Conservation (phyloP, 2,329 filamentous ascomycete species). For the Exophiala sideris region DNA sequence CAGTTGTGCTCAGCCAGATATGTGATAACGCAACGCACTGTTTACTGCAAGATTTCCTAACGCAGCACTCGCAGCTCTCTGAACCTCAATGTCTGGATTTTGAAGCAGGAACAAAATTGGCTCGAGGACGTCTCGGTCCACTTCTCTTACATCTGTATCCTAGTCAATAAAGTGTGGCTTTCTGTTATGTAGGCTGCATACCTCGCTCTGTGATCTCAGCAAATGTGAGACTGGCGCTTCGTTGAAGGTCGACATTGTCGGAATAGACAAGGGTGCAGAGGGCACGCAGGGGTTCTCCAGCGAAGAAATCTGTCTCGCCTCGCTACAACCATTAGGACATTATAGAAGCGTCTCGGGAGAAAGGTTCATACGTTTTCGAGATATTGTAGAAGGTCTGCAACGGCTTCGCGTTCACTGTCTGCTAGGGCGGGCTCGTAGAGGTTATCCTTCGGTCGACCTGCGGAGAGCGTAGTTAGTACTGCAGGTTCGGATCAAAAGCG, state of each 20-base stretch:
- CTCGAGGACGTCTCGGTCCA: constrained; percentile 90
- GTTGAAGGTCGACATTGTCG: constrained; percentile 95
- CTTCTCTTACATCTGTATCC: constrained; percentile 82
- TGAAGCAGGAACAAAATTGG: constrained; percentile 94
- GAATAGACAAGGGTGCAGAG: constrained; percentile 96
- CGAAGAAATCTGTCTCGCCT: constrained; percentile 96
- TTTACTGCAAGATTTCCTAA: constrained; percentile 96
- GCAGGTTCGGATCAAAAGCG: background rate
- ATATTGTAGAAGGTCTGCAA: constrained; percentile 90
- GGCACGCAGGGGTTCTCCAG: constrained; percentile 87
- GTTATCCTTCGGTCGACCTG: constrained; percentile 74
- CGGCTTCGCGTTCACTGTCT: constrained; percentile 94
- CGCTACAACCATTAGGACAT: constrained; percentile 56
- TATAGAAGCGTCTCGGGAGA: constrained; percentile 11
- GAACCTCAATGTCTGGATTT: constrained; percentile 93
- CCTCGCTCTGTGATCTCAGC: constrained; percentile 98
- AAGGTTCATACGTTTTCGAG: constrained; percentile 79
- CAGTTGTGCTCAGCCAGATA: constrained; percentile 37
- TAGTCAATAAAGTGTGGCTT: constrained; percentile 20
- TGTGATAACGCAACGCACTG: constrained; percentile 56
- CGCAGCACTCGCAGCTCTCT: constrained; percentile 91
- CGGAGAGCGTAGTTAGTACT: constrained; percentile 11
- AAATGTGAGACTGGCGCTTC: constrained; percentile 96
- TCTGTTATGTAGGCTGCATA: constrained; percentile 38
- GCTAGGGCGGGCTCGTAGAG: constrained; percentile 84